Evolutionary conservation across 331 rosid genomes (phyloP), one percentile per base, ranked within the genome.

Genomic region (Rhamnella rubrinervis): DNA sequence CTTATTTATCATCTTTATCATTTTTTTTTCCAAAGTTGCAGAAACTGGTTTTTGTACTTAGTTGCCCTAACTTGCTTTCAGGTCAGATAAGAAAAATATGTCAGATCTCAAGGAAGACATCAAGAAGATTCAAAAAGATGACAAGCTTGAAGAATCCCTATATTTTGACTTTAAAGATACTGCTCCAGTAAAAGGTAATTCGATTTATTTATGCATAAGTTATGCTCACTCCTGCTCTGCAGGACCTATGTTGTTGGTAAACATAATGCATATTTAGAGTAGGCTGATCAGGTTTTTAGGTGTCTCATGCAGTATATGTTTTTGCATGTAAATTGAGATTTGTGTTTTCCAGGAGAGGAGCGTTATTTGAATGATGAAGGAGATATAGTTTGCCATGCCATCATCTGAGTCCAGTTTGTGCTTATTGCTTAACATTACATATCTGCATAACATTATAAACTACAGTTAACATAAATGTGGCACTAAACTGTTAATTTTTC

Each of bases 181-280:
- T 37, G 78, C 73, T 40, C 68, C 86, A 74, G 58, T 52, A 53
- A 70, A 78, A 68, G 96, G 98, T 90, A 83, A 74, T 57, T 72
- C 31, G 37, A 58, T 52, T 16, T 71, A 44, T 67, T 67, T 53
- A 19, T 17, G 19, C 58, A 19, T 12, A 53, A 53, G 26, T 63
- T 46, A 49, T 66, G 35, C 44, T 67, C 75, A 49, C 35, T 55
- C 55, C 62, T 41, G 65, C 38, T 18, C 53, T 59, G 18, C 9
- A 8, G 23, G 39, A 28, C 59, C 0, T 49, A 26, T 59, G 59
- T 15, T 65, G 39, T 6, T 67, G 70, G 2, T 50, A 66, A 44
- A 18, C 28, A 53, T 63, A 44, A 9, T 44, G 11, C 49, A 44
- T 44, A 44, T 44, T 44, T 4, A 11, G 49, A 11, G 35, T 31